phyloP scores from a whole-genome alignment of 208 protist species.

The Leishmania arabica region DNA sequence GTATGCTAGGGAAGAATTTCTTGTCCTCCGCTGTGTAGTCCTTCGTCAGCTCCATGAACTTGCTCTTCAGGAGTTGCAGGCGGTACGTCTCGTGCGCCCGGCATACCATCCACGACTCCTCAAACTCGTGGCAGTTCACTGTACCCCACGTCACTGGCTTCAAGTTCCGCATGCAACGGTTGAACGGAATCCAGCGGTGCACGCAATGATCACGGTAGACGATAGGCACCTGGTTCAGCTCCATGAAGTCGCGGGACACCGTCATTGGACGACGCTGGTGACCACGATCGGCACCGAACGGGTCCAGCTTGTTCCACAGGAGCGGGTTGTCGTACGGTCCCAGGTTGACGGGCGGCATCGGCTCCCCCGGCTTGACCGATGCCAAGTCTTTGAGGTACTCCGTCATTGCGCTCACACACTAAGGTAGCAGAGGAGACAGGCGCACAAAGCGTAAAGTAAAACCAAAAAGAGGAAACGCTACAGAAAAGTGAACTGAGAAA shows the following conservation, averaged over 20 bases:
- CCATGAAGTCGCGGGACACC: constrained; percentile 89
- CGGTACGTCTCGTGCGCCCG: constrained; percentile 87
- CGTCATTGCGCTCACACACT: constrained; percentile 51
- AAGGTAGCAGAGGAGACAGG: background rate
- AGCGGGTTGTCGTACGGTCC: constrained; percentile 92
- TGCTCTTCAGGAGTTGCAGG: constrained; percentile 87
- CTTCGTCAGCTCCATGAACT: constrained; percentile 92
- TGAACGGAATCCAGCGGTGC: constrained; percentile 86
- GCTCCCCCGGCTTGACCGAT: constrained; percentile 52
- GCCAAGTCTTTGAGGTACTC: constrained; percentile 85
- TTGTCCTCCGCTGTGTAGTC: constrained; percentile 91
- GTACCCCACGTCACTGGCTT: constrained; percentile 89
- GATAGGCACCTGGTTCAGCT: constrained; percentile 86
- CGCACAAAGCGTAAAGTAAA: background rate
- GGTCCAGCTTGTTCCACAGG: constrained; percentile 91
- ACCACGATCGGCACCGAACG: constrained; percentile 89
- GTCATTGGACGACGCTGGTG: constrained; percentile 91
- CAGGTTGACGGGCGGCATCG: constrained; percentile 82
- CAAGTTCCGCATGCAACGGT: constrained; percentile 83
- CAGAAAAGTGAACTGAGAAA: background rate
- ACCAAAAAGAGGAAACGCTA: background rate
- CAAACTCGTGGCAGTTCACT: constrained; percentile 90
- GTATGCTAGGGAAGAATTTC: constrained; percentile 90
- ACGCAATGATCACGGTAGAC: constrained; percentile 90
- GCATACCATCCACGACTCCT: constrained; percentile 89